Evolutionary conservation across 306 rosid genomes (phyloP).

Genomic region (Cucumis sativus): Cucumber_9930_V3 NC_026660.2:26953001-26953500

Average conservation of each 20-base stretch:
- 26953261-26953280: background rate
- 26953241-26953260: background rate
- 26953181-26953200: constrained; percentile 45
- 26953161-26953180: constrained; percentile 60
- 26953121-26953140: constrained; percentile 76
- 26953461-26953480: too few species aligned
- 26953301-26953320: background rate
- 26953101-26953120: constrained; percentile 52
- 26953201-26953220: constrained; percentile 40
- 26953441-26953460: too few species aligned
- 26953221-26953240: too few species aligned
- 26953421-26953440: too few species aligned
- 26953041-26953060: constrained; percentile 54
- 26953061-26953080: constrained; percentile 74
- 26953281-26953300: background rate
- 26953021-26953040: constrained; percentile 64
- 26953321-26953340: background rate
- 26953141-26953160: constrained; percentile 65
- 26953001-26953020: constrained; percentile 64
- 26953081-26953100: constrained; percentile 69
- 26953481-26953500: too few species aligned
- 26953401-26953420: too few species aligned
- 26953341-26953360: background rate
- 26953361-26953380: too few species aligned
- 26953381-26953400: too few species aligned